phyloP scores from a whole-genome alignment of 2,329 filamentous ascomycete species.

The Pochonia chlamydosporia region DNA sequence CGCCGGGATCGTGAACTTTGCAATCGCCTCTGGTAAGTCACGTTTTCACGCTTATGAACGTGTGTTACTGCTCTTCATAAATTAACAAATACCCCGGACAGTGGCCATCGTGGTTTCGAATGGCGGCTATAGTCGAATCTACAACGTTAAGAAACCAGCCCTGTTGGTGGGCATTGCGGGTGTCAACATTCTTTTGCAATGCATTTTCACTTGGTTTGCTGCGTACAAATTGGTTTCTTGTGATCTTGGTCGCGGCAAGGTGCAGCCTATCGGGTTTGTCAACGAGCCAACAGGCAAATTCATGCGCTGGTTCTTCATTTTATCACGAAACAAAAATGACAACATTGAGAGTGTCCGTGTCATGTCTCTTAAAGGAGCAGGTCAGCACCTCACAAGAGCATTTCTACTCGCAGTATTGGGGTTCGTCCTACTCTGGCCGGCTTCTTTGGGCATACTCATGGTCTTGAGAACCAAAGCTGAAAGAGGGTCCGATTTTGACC shows the following conservation, averaged over 20 bases:
- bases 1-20: too few relatives aligned
- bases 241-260: slow-evolving; percentile 37
- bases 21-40: too few relatives aligned
- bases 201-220: slow-evolving; percentile 45
- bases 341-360: neutral
- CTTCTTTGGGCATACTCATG: slow-evolving; percentile 36
- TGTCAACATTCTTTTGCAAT: slow-evolving; percentile 46
- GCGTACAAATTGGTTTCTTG: slow-evolving; percentile 41
- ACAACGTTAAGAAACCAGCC: too few relatives aligned
- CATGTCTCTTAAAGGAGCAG: slow-evolving; percentile 10
- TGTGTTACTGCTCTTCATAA: too few relatives aligned
- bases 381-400: slow-evolving; percentile 22
- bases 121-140: too few relatives aligned
- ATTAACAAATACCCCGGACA: too few relatives aligned
- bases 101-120: too few relatives aligned
- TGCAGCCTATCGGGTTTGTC: slow-evolving; percentile 42
- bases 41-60: too few relatives aligned
- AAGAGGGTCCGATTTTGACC: slow-evolving; percentile 37
- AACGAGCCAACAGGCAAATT: slow-evolving; percentile 25
- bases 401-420: slow-evolving; percentile 23
- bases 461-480: slow-evolving; percentile 25
- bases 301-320: slow-evolving; percentile 39
- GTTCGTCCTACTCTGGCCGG: slow-evolving; percentile 39
- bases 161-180: too few relatives aligned
- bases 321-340: slow-evolving; percentile 14